Evolutionary conservation across 2,329 filamentous ascomycete genomes (phyloP).

Genomic region (Penicillium sp.): DNA sequence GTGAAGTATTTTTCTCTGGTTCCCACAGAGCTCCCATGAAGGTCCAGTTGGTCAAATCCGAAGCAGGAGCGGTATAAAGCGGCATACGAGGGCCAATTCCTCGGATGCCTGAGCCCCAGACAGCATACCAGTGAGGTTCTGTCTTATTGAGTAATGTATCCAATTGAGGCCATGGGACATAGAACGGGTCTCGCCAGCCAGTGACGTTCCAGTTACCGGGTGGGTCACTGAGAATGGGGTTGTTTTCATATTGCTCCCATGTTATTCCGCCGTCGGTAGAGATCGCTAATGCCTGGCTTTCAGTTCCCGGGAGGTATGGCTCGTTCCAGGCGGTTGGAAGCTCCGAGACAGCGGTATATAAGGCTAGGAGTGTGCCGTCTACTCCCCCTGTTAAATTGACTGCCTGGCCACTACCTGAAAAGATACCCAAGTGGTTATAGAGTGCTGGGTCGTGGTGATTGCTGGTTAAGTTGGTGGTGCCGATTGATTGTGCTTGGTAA

Average conservation of each 20-base stretch:
- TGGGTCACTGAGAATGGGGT: constrained; percentile 12
- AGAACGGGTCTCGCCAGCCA: constrained; percentile 18
- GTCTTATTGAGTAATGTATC: constrained; percentile 7
- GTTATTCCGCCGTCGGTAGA: constrained; percentile 15
- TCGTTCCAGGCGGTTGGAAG: constrained; percentile 13
- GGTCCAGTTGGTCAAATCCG: constrained; percentile 15
- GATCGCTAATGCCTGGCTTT: constrained; percentile 14
- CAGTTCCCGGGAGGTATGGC: constrained; percentile 11
- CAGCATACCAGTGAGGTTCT: constrained; percentile 16
- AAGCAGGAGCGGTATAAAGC: constrained; percentile 12
- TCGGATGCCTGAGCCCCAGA: constrained; percentile 15
- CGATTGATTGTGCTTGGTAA: constrained; percentile 13
- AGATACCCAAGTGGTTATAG: constrained; percentile 16
- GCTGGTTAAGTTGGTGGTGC: constrained; percentile 15
- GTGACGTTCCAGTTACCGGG: constrained; percentile 16
- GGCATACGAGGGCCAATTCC: constrained; percentile 15
- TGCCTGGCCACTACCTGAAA: constrained; percentile 11
- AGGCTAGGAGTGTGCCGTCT: constrained; percentile 14
- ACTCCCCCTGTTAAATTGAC: constrained; percentile 12
- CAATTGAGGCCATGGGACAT: constrained; percentile 8
- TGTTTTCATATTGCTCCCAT: constrained; percentile 14
- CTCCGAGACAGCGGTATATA: constrained; percentile 10
- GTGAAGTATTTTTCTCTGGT: constrained; percentile 12
- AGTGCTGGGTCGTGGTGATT: constrained; percentile 12
- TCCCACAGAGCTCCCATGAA: constrained; percentile 18